phyloP scores from a whole-genome alignment of 345 rosid species.

The Pugionium cornutum region DNA sequence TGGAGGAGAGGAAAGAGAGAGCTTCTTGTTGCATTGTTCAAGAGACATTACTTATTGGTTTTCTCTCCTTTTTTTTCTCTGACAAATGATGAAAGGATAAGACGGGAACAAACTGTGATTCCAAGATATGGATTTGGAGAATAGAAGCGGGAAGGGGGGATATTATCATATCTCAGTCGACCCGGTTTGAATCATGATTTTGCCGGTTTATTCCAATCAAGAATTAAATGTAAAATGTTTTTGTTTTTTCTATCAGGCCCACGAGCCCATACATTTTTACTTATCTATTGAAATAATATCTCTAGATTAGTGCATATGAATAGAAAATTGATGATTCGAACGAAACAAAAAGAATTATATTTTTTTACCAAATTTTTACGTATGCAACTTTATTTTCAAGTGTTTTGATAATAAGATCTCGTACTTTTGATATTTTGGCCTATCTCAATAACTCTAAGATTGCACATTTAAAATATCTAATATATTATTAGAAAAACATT shows the following conservation, averaged over 20 bases:
- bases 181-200: slow-evolving; percentile 4
- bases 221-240: not conserved
- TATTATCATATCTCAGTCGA: not conserved
- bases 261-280: not conserved
- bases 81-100: slow-evolving; percentile 34
- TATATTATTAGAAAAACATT: too few species aligned
- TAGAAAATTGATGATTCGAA: too few species aligned
- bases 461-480: too few species aligned
- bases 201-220: slow-evolving; percentile 15
- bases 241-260: not conserved
- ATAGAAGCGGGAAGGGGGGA: not conserved
- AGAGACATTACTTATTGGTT: slow-evolving; percentile 36
- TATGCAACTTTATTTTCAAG: too few species aligned
- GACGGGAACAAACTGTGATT: slow-evolving; percentile 25
- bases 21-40: slow-evolving; percentile 60
- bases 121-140: slow-evolving; percentile 25
- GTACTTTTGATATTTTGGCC: too few species aligned
- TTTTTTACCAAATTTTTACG: too few species aligned
- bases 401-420: too few species aligned
- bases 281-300: too few species aligned
- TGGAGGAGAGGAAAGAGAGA: slow-evolving; percentile 46
- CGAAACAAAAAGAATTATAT: too few species aligned
- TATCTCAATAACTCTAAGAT: too few species aligned
- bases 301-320: too few species aligned
- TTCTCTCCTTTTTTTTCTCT: not conserved